Evolutionary conservation across 148 eudicot genomes (phyloP), one percentile per base, ranked within the genome.

Genomic region (Talinum fruticosum): DNA sequence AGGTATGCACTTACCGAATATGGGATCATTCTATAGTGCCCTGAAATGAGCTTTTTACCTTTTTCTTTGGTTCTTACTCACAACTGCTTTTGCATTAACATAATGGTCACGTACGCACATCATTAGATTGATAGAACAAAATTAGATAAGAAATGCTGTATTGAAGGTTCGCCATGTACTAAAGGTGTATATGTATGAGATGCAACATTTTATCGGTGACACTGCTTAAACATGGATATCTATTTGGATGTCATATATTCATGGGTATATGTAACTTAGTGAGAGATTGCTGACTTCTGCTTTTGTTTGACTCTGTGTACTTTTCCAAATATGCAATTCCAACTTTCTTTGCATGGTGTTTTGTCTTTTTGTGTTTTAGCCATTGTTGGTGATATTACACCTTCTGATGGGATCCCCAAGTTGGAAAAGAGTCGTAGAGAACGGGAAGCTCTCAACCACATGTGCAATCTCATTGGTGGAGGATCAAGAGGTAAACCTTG

Each of bases 361-460:
- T 18, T 75, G 32, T 4, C 29, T 59, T 23, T 57, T 51, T 64
- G 70, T 68, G 64, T 59, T 66, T 54, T 78, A 96, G 99, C 99
- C 51, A 96, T 96, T 81, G 99, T 96, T 79, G 99, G 99, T 28
- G 99, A 96, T 82, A 96, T 96, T 75, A 91, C 99, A 77, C 99
- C 99, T 62, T 49, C 82, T 59, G 97, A 93, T 82, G 99, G 97
- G 72, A 75, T 96, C 64, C 89, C 99, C 28, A 96, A 93, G 87
- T 45, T 34, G 69, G 99, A 96, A 79, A 96, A 96, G 84, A 88
- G 86, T 81, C 92, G 97, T 6, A 85, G 80, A 76, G 98, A 96
- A 82, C 85, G 34, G 79, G 99, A 90, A 89, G 99, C 97, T 72
- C 74, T 96, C n/a, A 85, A 96, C 47, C 80, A 88, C 68, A 96